Conservation (phyloP, 495 filamentous ascomycete genomes). For the Staphylotrichum tortipilum region DNA sequence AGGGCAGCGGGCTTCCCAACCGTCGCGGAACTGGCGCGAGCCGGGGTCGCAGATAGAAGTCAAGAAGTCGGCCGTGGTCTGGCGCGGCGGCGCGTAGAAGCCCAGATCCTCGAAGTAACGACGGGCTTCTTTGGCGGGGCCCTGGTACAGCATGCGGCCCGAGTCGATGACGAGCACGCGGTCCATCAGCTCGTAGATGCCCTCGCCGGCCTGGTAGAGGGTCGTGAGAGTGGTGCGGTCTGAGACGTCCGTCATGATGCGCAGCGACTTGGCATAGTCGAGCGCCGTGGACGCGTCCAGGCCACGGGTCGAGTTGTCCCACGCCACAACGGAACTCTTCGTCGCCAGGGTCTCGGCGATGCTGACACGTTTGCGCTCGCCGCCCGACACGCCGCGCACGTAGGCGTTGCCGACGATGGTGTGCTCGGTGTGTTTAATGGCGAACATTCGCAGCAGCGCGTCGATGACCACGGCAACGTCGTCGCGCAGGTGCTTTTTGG, state of each 20-base stretch:
- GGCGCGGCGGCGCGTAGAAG: slow-evolving; percentile 45
- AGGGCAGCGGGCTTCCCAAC: slow-evolving; percentile 56
- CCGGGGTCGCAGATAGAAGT: slow-evolving; percentile 62
- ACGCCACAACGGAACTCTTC: slow-evolving; percentile 43
- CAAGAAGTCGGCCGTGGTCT: slow-evolving; percentile 62
- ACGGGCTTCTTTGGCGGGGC: slow-evolving; percentile 47
- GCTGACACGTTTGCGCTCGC: slow-evolving; percentile 49
- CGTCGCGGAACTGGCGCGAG: slow-evolving; percentile 51
- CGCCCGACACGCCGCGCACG: slow-evolving; percentile 61
- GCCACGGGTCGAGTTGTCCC: slow-evolving; percentile 72
- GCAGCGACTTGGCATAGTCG: slow-evolving; percentile 67
- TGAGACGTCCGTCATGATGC: slow-evolving; percentile 76
- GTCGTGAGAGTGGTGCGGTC: slow-evolving; percentile 76
- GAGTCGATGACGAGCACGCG: slow-evolving; percentile 58
- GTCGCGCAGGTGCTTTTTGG: slow-evolving; percentile 58
- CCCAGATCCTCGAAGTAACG: slow-evolving; percentile 56
- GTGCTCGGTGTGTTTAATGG: slow-evolving; percentile 66
- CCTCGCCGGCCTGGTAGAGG: slow-evolving; percentile 76
- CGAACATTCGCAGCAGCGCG: slow-evolving; percentile 68
- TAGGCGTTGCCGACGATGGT: slow-evolving; percentile 82
- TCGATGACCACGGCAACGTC: slow-evolving; percentile 62
- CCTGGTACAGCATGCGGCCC: slow-evolving; percentile 62
- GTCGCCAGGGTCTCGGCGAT: slow-evolving; percentile 44
- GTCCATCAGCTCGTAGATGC: slow-evolving; percentile 74
- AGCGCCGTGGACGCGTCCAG: slow-evolving; percentile 72